Evolutionary conservation across 2,329 filamentous ascomycete species (phyloP), one percentile per base, ranked within the genome.

Genomic region (Pestalotiopsis sp.): DNA sequence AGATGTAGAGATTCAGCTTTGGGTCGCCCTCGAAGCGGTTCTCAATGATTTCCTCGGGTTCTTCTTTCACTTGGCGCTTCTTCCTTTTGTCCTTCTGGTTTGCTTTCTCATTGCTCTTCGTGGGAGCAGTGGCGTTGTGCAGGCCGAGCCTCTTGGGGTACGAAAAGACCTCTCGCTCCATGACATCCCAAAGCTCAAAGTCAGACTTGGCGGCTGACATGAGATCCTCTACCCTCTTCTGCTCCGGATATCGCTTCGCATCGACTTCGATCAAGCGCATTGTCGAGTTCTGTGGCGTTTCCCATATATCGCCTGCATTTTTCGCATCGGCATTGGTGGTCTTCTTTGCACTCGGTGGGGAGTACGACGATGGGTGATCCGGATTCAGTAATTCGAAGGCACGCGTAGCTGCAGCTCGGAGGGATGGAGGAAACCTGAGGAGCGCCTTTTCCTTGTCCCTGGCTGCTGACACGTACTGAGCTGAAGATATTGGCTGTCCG

Each of bases 101-200:
- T 27, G n/a, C 25, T n/a, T n/a, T 20, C 23, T 6, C n/a, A 17
- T 14, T 38, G 23, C 3, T 12, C 41, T 36, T 45, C 11, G 14
- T 27, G 20, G 38, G 9, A 36, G 41, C 7, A 5, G 52, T 27
- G n/a, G 31, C n/a, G 14, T 41, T 70, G 66, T 81, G 76, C 13
- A 92, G 82, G 12, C 89, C 86, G 23, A 93, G 79, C 69, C 82
- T 85, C 3, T 79, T 76, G 0, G 91, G 85, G 70, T 90, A 79
- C 1, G 85, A 82, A 73, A 94, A 92, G 13, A 94, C 89, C 64
- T 93, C 87, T 4, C 81, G 77, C 70, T 93, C 88, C 76, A 95
- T 82, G 3, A 91, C 78, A 6, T 87, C 77, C 91, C 92, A 94
- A 11, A 94, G 82, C 64, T 88, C 87, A 23, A 85, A 80, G 73